Conservation (phyloP, 345 rosid species). For the Gossypium herbaceum region DNA sequence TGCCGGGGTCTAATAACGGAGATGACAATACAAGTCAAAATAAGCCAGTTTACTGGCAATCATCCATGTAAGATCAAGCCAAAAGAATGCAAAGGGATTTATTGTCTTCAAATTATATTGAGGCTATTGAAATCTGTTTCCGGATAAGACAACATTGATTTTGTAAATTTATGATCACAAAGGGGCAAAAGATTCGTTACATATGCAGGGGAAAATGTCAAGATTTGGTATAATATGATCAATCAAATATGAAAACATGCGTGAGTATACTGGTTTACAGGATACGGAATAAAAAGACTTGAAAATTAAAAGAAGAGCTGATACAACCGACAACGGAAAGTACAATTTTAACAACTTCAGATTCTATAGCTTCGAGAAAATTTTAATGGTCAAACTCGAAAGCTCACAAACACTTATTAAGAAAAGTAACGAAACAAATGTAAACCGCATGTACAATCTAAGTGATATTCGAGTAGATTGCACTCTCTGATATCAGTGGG, state of each 20-base stretch:
- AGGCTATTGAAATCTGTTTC: neutral
- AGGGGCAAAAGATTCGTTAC: neutral
- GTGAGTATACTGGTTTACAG: neutral
- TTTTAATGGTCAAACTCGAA: neutral
- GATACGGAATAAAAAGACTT: neutral
- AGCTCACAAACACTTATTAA: neutral
- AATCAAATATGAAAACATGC: no score
- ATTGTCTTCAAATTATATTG: neutral
- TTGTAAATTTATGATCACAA: neutral
- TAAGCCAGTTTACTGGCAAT: neutral
- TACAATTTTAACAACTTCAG: neutral
- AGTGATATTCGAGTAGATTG: slow-evolving; percentile 2
- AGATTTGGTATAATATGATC: no score
- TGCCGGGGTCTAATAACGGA: no score
- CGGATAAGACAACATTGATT: neutral
- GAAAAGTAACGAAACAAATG: neutral
- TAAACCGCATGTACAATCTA: neutral
- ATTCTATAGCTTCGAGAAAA: neutral
- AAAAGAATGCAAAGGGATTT: neutral
- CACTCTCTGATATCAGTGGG: neutral
- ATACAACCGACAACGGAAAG: neutral
- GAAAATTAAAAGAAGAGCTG: neutral
- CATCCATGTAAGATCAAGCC: neutral
- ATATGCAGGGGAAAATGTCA: no score
- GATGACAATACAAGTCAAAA: neutral